Conservation (phyloP, 2,329 filamentous ascomycete genomes). For the Keithomyces neogunnii region DNA sequence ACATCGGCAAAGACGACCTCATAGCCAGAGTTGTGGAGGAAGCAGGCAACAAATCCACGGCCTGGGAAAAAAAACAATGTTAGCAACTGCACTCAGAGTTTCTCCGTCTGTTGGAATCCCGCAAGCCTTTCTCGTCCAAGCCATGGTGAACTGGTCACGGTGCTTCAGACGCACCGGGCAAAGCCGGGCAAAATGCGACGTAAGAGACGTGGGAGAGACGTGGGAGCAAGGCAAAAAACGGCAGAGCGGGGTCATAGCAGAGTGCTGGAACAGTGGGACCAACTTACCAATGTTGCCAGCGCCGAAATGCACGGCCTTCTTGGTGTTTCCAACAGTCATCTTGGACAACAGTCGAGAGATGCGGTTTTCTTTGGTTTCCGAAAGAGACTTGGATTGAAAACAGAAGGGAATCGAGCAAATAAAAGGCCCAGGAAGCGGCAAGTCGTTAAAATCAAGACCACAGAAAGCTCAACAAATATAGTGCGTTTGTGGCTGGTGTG, state of each 20-base stretch:
- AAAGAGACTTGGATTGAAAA: not conserved
- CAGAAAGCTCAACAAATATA: not conserved
- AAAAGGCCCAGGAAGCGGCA: not conserved
- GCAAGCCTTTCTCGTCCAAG: not conserved
- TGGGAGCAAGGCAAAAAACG: not conserved
- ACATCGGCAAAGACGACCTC: constrained; percentile 97
- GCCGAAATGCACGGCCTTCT: constrained; percentile 77
- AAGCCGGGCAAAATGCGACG: not conserved
- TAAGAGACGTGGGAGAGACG: not conserved
- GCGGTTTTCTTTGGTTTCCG: not conserved
- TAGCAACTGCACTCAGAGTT: constrained; percentile 6
- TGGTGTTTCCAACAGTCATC: constrained; percentile 29
- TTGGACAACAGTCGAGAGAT: constrained; percentile 13
- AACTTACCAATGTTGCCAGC: constrained; percentile 70
- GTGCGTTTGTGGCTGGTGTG: not conserved
- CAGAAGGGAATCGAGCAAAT: not conserved
- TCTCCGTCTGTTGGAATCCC: not conserved
- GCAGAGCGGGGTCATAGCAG: not conserved
- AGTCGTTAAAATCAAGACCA: not conserved
- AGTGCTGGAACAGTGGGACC: not conserved
- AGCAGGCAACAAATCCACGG: constrained; percentile 80
- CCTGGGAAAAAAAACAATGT: constrained; percentile 21
- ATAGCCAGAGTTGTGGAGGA: constrained; percentile 90
- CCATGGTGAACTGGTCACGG: not conserved
- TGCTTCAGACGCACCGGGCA: not conserved